phyloP scores from a whole-genome alignment of 768 basidiomycete genomes.

The Imleria badia region DNA sequence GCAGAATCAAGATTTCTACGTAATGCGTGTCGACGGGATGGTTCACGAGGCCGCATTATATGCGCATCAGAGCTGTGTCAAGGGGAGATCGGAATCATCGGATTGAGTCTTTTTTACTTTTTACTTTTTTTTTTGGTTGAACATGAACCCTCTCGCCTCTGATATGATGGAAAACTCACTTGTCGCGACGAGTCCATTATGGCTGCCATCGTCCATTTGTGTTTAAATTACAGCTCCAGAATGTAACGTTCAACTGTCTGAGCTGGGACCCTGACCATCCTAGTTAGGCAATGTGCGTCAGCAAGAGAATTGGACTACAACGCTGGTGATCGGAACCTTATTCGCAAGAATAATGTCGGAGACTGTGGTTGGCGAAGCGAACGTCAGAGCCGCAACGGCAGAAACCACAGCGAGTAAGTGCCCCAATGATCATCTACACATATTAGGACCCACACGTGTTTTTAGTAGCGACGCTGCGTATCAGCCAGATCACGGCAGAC shows the following conservation, averaged over 20 bases:
- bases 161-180: no score
- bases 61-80: background rate
- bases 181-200: no score
- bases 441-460: background rate
- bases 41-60: constrained; percentile 2
- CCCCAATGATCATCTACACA: background rate
- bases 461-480: constrained; percentile 13
- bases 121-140: background rate
- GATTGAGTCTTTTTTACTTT: background rate
- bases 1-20: constrained; percentile 12
- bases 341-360: constrained; percentile 1
- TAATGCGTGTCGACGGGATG: constrained; percentile 9
- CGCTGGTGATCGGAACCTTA: constrained; percentile 1
- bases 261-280: background rate
- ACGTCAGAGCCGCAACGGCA: background rate
- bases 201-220: background rate
- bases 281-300: constrained; percentile 4
- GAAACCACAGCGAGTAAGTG: constrained; percentile 14
- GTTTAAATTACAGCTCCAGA: background rate
- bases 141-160: background rate
- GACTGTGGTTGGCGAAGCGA: constrained; percentile 6
- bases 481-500: constrained; percentile 38
- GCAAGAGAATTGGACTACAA: background rate
- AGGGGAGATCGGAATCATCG: no score
- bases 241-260: background rate